Base-by-base conservation (phyloP, 1,284 basidiomycete species). In the Schizopora paradoxa region DNA sequence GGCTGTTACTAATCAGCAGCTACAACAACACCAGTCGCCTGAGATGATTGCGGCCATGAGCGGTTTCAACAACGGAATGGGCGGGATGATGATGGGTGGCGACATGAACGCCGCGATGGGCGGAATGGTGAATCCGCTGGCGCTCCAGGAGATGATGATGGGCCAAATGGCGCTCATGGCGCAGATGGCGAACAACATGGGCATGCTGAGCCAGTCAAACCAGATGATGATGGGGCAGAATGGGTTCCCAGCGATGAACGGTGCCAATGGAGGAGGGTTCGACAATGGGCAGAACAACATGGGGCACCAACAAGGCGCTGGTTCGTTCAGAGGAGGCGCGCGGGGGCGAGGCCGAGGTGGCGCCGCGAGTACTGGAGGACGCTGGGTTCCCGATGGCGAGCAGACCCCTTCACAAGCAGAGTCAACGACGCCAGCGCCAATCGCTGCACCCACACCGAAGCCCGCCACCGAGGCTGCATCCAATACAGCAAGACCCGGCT, bases 141-240 rank as follows among this genome's bases (percentile, higher is more conserved):
- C 85, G 67, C 59, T 88, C 48, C 86, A 89, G 63, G 86, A 89
- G 64, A 82, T 89, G 73, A 82, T 89, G 78, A 82, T 86, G 78
- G 85, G 75, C 62, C 84, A 88, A 60, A 87, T 89, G 84, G 82
- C 85, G 34, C 70, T 89, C 55, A 88, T 89, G 85, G 78, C 82
- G 27, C 86, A 88, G 62, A 82, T 88, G 75, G 81, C 82, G 19
- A 73, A 78, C 21, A 76, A 74, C 13, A 79, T 86, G 72, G 86
- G 82, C 16, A 80, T 88, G 61, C 69, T 85, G 55, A 77, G 74
- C 74, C 76, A 27, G 60, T 67, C 14, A 65, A 70, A 69, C 8
- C 73, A 78, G 58, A 76, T 77, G 59, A n/a, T n/a, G n/a, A 68
- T 61, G 57, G 72, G 68, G 41, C 26, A 54, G 42, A 66, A 64